Conservation (phyloP, 177 flowering plant genomes). For the Vitis hybrid region DNA sequence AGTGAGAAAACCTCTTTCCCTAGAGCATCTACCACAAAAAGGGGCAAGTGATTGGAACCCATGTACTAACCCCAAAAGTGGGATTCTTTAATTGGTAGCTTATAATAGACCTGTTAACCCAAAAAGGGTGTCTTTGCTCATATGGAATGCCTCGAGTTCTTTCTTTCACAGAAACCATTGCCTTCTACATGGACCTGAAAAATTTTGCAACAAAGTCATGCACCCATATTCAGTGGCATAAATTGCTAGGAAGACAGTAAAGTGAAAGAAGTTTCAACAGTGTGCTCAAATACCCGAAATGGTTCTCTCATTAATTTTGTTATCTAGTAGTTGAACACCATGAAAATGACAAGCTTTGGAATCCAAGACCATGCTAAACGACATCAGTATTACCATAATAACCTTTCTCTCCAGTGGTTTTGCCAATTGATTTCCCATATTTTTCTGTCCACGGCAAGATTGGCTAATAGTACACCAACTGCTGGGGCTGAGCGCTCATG, state of each 20-base stretch:
- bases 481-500: no score
- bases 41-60: conserved; percentile 11
- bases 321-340: conserved; percentile 6
- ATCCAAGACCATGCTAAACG: conserved; percentile 1
- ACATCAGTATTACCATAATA: not conserved
- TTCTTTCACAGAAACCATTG: conserved; percentile 39
- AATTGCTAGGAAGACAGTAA: conserved; percentile 12
- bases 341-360: conserved; percentile 10
- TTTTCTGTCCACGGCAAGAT: no score
- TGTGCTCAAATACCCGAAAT: conserved; percentile 12
- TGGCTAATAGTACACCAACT: no score
- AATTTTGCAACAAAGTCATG: conserved; percentile 22
- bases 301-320: conserved; percentile 16
- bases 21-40: conserved; percentile 22
- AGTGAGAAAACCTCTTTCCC: conserved; percentile 19
- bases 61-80: conserved; percentile 12
- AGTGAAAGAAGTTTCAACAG: conserved; percentile 14
- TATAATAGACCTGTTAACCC: conserved; percentile 12
- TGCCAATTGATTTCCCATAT: no score
- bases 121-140: conserved; percentile 28
- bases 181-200: conserved; percentile 44
- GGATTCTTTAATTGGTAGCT: not conserved
- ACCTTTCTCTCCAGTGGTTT: not conserved
- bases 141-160: conserved; percentile 33
- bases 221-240: conserved; percentile 13